phyloP scores from a whole-genome alignment of 2,329 filamentous ascomycete species.

The Ophiostoma sp. region DNA sequence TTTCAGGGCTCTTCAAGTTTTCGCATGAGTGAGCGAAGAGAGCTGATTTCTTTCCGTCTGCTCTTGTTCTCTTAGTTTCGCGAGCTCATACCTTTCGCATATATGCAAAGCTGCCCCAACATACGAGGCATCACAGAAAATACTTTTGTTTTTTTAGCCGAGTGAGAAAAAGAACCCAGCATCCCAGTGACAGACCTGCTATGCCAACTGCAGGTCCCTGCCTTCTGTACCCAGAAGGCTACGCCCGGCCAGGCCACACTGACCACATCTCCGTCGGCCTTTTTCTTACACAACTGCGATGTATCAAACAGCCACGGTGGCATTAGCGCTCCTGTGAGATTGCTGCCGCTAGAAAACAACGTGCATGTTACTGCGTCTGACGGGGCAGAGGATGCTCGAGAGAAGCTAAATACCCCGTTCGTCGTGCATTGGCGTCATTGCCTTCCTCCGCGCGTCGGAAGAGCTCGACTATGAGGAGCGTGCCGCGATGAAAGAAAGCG shows the following conservation, averaged over 20 bases:
- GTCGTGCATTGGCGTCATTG: background rate
- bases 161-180: background rate
- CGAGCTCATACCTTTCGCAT: background rate
- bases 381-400: slow-evolving; percentile 1
- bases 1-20: background rate
- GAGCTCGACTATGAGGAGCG: background rate
- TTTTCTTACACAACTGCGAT: background rate
- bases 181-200: background rate
- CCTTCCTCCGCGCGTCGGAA: slow-evolving; percentile 2
- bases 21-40: background rate
- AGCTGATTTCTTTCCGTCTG: background rate
- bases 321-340: slow-evolving; percentile 11
- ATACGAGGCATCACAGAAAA: background rate
- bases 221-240: background rate
- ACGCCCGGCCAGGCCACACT: background rate
- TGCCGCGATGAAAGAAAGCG: background rate
- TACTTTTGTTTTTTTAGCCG: background rate
- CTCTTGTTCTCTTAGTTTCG: background rate
- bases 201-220: background rate
- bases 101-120: background rate
- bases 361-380: slow-evolving; percentile 12
- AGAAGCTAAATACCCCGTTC: background rate
- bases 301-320: background rate
- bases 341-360: slow-evolving; percentile 24
- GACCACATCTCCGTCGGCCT: slow-evolving; percentile 5